phyloP scores from a whole-genome alignment of 192 early-diverging fungal genomes.

The Nowakowskiella sp. region DNA sequence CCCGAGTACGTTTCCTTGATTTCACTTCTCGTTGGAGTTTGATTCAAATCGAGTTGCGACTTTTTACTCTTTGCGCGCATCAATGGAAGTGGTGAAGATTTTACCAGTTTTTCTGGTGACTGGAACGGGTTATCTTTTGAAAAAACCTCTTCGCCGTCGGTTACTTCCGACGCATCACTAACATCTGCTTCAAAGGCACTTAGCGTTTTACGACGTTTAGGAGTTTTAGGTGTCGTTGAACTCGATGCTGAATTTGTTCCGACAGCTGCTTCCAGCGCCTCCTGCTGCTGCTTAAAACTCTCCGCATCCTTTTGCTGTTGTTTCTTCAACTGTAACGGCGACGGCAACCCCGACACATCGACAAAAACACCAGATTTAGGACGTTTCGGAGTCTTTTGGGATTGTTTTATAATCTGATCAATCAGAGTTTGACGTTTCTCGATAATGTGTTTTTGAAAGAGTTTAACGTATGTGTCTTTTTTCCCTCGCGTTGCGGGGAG shows the following conservation, averaged over 20 bases:
- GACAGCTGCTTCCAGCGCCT: background rate
- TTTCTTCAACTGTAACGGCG: conserved; percentile 4
- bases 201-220: background rate
- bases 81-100: background rate
- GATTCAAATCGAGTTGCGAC: background rate
- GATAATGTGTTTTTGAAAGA: conserved; percentile 23
- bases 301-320: conserved; percentile 1
- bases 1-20: background rate
- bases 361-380: conserved; percentile 7
- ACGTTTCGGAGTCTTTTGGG: conserved; percentile 20
- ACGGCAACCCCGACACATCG: conserved; percentile 3
- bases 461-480: conserved; percentile 32
- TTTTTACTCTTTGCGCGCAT: background rate
- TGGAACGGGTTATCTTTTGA: conserved; percentile 30
- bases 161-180: background rate
- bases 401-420: conserved; percentile 9
- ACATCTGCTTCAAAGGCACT: too few relatives aligned
- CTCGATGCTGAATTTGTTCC: conserved; percentile 3
- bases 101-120: conserved; percentile 13
- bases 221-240: conserved; percentile 1
- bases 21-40: background rate
- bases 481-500: conserved; percentile 25
- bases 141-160: conserved; percentile 13
- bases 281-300: background rate
- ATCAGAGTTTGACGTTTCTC: conserved; percentile 17